Percentiles rank a stretch among this genome's conserved stretches.
Evolutionary conservation across 208 protist species (phyloP).

Genomic region (Jaenimonas drosophilae): DNA sequence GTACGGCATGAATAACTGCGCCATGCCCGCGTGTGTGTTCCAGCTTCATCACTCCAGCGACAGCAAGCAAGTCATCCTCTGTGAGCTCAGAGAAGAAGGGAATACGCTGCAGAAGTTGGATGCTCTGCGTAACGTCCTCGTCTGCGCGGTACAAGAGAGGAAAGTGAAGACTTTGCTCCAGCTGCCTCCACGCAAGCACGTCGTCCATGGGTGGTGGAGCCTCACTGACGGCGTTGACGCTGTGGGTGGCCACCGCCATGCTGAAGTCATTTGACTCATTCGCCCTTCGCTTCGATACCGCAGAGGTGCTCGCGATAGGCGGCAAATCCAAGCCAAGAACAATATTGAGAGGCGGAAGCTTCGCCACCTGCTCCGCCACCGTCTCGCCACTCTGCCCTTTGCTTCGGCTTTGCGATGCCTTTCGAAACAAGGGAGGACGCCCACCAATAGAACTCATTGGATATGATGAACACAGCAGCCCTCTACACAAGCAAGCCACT

Average conservation of each 20-base stretch:
- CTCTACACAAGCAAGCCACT: too few relatives aligned
- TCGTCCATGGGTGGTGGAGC: constrained; percentile 6
- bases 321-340: constrained; percentile 14
- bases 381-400: too few relatives aligned
- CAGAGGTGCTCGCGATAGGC: too few relatives aligned
- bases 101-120: constrained; percentile 35
- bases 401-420: too few relatives aligned
- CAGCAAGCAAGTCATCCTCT: constrained; percentile 41
- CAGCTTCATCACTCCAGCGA: constrained; percentile 40
- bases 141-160: constrained; percentile 46
- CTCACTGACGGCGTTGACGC: neutral
- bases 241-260: neutral
- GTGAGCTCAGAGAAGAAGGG: constrained; percentile 22
- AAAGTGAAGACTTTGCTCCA: constrained; percentile 40
- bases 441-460: neutral
- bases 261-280: too few relatives aligned
- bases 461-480: too few relatives aligned
- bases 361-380: constrained; percentile 29
- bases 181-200: constrained; percentile 20
- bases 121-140: constrained; percentile 23
- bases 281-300: too few relatives aligned
- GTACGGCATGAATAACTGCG: too few relatives aligned
- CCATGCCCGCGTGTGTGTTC: constrained; percentile 8
- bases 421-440: neutral
- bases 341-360: constrained; percentile 15